These are phyloP conservation scores for Coniochaeta sp. DNA, from an alignment of 2,329 filamentous ascomycete species.

Conservation along the genomic window DNA sequence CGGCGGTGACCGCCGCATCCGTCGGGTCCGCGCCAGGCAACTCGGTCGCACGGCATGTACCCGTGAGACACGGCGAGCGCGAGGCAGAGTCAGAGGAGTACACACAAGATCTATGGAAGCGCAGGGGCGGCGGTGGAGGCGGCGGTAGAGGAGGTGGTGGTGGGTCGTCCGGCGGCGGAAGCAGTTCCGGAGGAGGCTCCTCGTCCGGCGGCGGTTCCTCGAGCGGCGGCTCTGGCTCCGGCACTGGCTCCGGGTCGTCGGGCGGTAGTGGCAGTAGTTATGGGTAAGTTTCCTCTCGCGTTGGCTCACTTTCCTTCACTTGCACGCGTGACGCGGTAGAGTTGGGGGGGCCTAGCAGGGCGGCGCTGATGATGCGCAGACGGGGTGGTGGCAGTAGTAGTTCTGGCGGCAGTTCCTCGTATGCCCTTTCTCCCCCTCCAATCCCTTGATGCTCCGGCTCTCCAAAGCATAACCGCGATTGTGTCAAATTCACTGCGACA, in stretches of 20 bases:
- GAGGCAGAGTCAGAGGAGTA: background rate
- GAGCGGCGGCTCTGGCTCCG: slow-evolving; percentile 23
- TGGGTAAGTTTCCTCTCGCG: slow-evolving; percentile 7
- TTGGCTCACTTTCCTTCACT: slow-evolving; percentile 1
- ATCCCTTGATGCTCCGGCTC: background rate
- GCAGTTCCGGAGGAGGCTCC: slow-evolving; percentile 10
- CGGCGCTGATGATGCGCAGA: slow-evolving; percentile 40
- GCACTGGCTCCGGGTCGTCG: background rate
- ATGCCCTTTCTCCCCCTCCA: background rate
- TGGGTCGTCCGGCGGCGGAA: background rate
- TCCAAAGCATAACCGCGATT: no score
- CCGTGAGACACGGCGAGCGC: slow-evolving; percentile 1
- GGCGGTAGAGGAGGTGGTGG: slow-evolving; percentile 4
- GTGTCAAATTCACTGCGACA: no score
- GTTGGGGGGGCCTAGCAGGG: slow-evolving; percentile 9
- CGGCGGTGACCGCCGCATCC: background rate
- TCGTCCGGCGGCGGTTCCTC: slow-evolving; percentile 4
- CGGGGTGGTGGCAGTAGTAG: slow-evolving; percentile 39
- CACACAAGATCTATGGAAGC: slow-evolving; percentile 45
- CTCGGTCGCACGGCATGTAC: background rate
- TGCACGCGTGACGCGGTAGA: background rate
- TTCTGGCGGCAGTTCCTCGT: slow-evolving; percentile 11
- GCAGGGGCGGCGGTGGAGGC: slow-evolving; percentile 47
- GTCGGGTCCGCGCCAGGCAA: background rate
- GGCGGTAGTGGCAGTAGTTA: slow-evolving; percentile 9